Evolutionary conservation across 2,329 filamentous ascomycete species (phyloP), one percentile per base, ranked within the genome.

Genomic region (Penicillium psychrosexuale): DNA sequence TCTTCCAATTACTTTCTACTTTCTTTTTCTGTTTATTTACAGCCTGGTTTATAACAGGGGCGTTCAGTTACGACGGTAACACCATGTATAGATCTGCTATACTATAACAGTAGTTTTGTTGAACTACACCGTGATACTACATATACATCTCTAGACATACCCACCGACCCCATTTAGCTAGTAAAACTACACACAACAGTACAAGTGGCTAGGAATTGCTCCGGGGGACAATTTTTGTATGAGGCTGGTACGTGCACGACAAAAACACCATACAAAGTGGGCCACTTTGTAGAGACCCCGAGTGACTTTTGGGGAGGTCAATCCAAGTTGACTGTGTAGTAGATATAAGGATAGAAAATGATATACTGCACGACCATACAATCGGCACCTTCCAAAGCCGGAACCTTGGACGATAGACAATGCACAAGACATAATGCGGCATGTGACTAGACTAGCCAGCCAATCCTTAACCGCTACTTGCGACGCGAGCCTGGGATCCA

Each of bases 191-290:
- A 30, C 8, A 37, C 27, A 39, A 15, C 46, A 48, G 46, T 40
- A 24, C 8, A 48, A 15, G 36, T 39, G 47, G n/a, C 47, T 31
- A 40, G 47, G 33, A 49, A 49, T 17, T 49, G 36, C 36, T 39
- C 34, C 8, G 28, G 47, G 47, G 47, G 47, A 49, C 37, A 28
- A 39, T 49, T 49, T 49, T 49, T 39, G 17, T 49, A 49, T 49
- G 27, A 36, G 8, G 13, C 1, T 40, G 36, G 47, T 40, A 17
- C 4, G 47, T 49, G 47, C 47, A 39, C 24, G 27, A 19, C 47
- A 13, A 31, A 39, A 39, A 19, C 30, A 31, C 47, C 27, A 46
- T 40, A 49, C 24, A 17, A 49, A 49, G 15, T 49, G 24, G 36
- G 27, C 17, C 27, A 39, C 15, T 24, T 30, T 39, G 11, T 3